phyloP scores from a whole-genome alignment of 2,329 filamentous ascomycete species.

The Trematosphaeria pertusa region DNA sequence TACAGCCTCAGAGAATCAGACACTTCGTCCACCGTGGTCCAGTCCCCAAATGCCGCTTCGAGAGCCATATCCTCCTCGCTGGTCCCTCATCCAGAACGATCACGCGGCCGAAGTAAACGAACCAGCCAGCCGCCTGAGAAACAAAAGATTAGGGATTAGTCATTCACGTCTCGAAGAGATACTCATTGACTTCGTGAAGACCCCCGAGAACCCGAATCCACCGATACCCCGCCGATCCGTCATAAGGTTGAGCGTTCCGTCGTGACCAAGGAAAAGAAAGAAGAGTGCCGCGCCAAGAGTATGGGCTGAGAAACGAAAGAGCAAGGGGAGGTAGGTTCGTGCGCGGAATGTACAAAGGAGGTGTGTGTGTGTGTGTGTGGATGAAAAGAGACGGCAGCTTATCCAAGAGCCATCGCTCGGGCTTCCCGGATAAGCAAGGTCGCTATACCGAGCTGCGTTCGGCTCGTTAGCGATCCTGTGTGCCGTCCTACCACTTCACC shows the following conservation, averaged over 20 bases:
- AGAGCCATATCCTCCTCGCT: no score
- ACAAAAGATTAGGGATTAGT: slow-evolving; percentile 26
- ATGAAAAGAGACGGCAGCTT: slow-evolving; percentile 13
- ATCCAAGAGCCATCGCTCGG: not conserved
- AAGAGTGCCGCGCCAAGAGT: slow-evolving; percentile 18
- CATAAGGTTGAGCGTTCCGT: slow-evolving; percentile 33
- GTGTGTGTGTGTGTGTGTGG: no score
- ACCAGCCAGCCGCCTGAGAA: no score
- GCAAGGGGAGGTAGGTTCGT: slow-evolving; percentile 18
- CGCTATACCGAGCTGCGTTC: not conserved
- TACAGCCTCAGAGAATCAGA: no score
- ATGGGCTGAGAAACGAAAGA: slow-evolving; percentile 27
- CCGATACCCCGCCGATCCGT: slow-evolving; percentile 24
- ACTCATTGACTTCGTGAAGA: slow-evolving; percentile 29
- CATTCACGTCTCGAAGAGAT: slow-evolving; percentile 27
- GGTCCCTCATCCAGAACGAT: no score
- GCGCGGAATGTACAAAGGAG: slow-evolving; percentile 35
- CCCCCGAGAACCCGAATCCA: slow-evolving; percentile 15
- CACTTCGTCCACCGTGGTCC: no score
- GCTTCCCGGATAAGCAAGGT: not conserved
- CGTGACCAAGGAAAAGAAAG: slow-evolving; percentile 31
- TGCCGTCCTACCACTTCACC: slow-evolving; percentile 9
- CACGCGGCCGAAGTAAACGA: no score
- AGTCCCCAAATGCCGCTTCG: no score
- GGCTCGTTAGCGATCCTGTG: not conserved